Evolutionary conservation across 257 asterid species (phyloP), one percentile per base, ranked within the genome.

Genomic region (Plantago major): DNA sequence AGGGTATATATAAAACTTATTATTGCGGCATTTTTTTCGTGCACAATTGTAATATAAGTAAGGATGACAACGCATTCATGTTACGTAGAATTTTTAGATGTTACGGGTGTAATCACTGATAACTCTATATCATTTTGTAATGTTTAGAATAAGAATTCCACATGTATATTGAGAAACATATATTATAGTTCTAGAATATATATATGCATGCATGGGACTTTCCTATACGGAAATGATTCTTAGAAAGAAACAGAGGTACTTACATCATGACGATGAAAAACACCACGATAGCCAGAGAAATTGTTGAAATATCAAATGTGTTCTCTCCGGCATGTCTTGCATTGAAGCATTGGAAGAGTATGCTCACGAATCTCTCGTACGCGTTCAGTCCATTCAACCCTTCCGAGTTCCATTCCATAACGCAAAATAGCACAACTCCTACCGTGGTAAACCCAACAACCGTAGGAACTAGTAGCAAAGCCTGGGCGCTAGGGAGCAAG

Each of bases 301-400:
- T 30, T 3, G 64, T 19, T 0, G 89, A 73, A 11, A 78, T 62
- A 58, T 85, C 87, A 9, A 78, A 66, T 12, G 74, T 67, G 1
- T 73, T 75, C 71, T 76, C 82, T 16, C 94, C 94, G 5, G 82
- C 1, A 15, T 84, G 89, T 63, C 94, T 78, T 0, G 85, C 63
- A 65, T 84, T 84, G 69, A 74, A 76, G 46, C 78, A 82, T 16
- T 73, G 72, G 54, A 84, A 84, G 43, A 82, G 53, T 0, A 76
- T 64, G 4, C 79, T 86, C 63, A 82, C 81, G 14, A 78, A 1
- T 75, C 76, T 85, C 76, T 82, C 52, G 43, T 71, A 82, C 3
- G 0, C 50, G 47, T 42, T 69, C 0, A 81, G 18, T 6, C 79
- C 87, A 44, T 22, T 10, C 37, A 53, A 28, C 15, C 60, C 71